Conservation (phyloP, 768 basidiomycete species). For the Tylopilus rubrobrunneus region DNA sequence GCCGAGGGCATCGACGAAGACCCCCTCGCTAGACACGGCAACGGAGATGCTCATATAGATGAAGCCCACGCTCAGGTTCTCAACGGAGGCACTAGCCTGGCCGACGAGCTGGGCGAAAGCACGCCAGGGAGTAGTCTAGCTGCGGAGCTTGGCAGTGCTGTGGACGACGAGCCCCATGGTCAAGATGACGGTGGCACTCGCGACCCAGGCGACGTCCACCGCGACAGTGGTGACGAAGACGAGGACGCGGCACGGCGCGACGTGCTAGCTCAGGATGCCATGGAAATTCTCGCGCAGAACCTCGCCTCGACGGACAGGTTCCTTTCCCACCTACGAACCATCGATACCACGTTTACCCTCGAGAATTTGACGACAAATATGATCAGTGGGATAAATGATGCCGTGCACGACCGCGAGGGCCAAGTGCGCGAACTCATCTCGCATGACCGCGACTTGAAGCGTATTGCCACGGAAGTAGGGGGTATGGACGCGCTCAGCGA, state of each 20-base stretch:
- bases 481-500: conserved; percentile 69
- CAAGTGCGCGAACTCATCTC: conserved; percentile 78
- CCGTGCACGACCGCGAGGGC: conserved; percentile 70
- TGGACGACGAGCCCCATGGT: conserved; percentile 15
- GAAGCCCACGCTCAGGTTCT: conserved; percentile 30
- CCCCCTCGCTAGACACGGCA: conserved; percentile 24
- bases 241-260: conserved; percentile 25
- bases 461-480: conserved; percentile 73
- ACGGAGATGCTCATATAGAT: conserved; percentile 26
- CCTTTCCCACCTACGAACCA: conserved; percentile 62
- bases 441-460: conserved; percentile 75
- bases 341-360: conserved; percentile 52
- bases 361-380: conserved; percentile 73
- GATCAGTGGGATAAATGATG: conserved; percentile 73
- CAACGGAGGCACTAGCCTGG: conserved; percentile 35
- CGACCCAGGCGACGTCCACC: conserved; percentile 9
- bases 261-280: conserved; percentile 49
- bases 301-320: conserved; percentile 77
- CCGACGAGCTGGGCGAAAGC: conserved; percentile 37
- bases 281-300: conserved; percentile 69
- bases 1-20: conserved; percentile 67
- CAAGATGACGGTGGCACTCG: conserved; percentile 13
- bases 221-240: conserved; percentile 24
- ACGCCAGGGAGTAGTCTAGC: conserved; percentile 20
- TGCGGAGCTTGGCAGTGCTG: conserved; percentile 20